Evolutionary conservation across 2,329 filamentous ascomycete genomes (phyloP).

Genomic region (Exserohilum rostratum): DNA sequence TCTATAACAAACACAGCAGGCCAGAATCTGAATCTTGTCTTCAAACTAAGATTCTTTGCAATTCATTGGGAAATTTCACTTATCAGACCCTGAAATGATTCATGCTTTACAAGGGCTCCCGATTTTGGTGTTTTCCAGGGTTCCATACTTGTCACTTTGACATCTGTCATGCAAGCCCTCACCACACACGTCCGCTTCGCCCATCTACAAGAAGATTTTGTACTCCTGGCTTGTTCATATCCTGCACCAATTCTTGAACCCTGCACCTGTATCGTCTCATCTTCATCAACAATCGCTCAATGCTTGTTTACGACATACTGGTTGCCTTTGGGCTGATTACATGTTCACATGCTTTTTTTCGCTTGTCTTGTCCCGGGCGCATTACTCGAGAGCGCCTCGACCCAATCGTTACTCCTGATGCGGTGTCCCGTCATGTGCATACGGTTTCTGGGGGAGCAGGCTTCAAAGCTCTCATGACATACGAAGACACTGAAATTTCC

Average conservation of each 20-base stretch:
- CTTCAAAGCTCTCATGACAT: constrained; percentile 68
- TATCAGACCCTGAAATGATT: background rate
- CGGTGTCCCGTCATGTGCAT: constrained; percentile 68
- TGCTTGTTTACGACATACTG: constrained; percentile 23
- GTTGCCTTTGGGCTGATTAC: constrained; percentile 21
- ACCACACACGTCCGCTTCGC: background rate
- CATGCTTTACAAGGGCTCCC: too few relatives aligned
- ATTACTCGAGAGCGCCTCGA: constrained; percentile 62
- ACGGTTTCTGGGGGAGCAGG: constrained; percentile 72
- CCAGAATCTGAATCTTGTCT: background rate
- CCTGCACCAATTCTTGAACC: background rate
- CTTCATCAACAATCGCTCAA: constrained; percentile 2
- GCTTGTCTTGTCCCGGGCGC: constrained; percentile 37
- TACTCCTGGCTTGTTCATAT: background rate
- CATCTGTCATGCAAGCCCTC: background rate
- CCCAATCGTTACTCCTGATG: constrained; percentile 70
- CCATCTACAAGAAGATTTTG: background rate
- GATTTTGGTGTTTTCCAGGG: background rate
- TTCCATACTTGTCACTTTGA: background rate
- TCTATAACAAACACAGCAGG: background rate
- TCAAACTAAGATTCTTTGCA: too few relatives aligned
- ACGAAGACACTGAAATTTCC: constrained; percentile 63
- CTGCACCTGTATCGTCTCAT: background rate
- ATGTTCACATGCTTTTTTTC: constrained; percentile 28
- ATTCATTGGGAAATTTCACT: background rate